Conservation (phyloP, 1,284 basidiomycete species). For the Ganoderma sinense region DNA sequence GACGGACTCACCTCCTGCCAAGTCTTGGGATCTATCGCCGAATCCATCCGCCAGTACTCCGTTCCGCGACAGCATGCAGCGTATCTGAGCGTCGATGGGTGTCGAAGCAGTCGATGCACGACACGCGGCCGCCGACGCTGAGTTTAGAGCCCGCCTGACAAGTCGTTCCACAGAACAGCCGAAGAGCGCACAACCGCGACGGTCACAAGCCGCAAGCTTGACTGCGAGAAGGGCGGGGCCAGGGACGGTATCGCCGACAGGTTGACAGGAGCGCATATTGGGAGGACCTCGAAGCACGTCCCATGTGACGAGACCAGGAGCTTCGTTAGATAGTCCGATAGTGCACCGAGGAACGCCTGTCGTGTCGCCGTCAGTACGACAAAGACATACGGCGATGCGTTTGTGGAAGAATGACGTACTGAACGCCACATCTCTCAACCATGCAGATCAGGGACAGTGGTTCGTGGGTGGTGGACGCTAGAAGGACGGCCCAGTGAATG, state of each 20-base stretch:
- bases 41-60: background rate
- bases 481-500: background rate
- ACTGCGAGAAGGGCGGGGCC: background rate
- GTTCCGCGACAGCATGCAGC: background rate
- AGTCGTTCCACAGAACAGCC: background rate
- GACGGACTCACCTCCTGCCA: background rate
- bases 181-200: background rate
- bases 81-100: background rate
- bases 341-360: background rate
- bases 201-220: background rate
- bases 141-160: background rate
- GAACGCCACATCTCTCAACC: background rate
- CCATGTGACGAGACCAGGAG: background rate
- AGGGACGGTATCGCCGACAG: background rate
- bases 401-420: background rate
- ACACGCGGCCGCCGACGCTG: background rate
- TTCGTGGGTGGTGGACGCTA: background rate
- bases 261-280: background rate
- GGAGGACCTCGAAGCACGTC: background rate
- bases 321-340: slow-evolving; percentile 1
- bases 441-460: background rate
- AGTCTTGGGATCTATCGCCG: background rate
- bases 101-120: background rate
- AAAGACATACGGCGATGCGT: background rate
- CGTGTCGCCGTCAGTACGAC: background rate